Base-by-base conservation (phyloP, 495 filamentous ascomycete genomes). In the Lineolata rhizophorae region DNA sequence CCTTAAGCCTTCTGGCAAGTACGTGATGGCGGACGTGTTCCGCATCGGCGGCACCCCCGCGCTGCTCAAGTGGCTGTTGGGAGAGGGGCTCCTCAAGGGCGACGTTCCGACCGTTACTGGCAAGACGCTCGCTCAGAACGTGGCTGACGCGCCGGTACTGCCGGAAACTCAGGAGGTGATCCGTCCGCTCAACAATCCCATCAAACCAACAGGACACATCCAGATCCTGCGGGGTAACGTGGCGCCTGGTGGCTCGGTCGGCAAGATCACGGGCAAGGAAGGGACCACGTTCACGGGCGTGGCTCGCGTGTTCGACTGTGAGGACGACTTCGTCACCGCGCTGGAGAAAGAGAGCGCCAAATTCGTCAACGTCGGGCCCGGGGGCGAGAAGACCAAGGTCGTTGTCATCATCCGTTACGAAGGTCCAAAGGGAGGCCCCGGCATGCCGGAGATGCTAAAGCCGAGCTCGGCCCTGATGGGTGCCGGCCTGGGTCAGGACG, bases 211-310 rank as follows among this genome's bases (percentile, higher is more conserved):
- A 2, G 87, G 87, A 31, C 87, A 95, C 55, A 91, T 97, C 49
- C 84, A 93, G 57, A 97, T 97, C 50, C 68, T 97, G 13, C 76
- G 83, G 32, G 87, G 87, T 20, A 75, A 73, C 4, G 65, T 97
- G 18, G 81, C 87, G 2, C 87, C 87, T 1, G 87, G 76, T 36
- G 87, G 87, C 31, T 76, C 68, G 40, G 87, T 97, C 10, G 87
- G 85, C 38, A 97, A 97, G 62, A 97, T 97, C 54, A 97, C 87
- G 5, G 87, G 87, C 37, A 97, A 97, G 56, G 87, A 97, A 52
- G 87, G 87, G 14, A 64, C 74, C n/a, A 52, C 59, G 5, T 97
- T 97, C 58, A 74, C 63, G 12, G 87, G 87, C 34, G 83, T 70
- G 42, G 87, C 87, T 20, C 75, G 72, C 38, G 78, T 79, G 43